These are phyloP conservation scores for Neurospora sp. DNA, from an alignment of 495 filamentous ascomycete genomes.

Conservation along the genomic window DNA sequence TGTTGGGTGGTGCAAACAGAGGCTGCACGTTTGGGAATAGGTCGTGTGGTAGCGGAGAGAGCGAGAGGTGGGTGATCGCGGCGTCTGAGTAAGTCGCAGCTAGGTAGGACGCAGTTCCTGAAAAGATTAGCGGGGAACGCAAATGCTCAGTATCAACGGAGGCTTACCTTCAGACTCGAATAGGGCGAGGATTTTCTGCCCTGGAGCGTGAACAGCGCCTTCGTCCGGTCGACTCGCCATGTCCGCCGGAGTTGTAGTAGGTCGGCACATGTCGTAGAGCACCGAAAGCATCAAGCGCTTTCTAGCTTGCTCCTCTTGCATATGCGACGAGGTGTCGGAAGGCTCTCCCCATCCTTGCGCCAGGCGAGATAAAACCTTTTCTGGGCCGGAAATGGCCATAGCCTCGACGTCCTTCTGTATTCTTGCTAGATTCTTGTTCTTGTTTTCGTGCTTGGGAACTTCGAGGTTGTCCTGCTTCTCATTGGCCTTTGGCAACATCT, in stretches of 20 bases:
- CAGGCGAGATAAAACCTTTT: conserved; percentile 34
- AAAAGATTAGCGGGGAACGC: conserved; percentile 7
- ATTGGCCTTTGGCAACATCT: not conserved
- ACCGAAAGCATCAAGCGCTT: conserved; percentile 37
- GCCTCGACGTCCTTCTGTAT: conserved; percentile 31
- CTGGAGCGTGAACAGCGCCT: not conserved
- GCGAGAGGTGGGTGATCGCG: conserved; percentile 26
- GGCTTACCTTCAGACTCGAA: conserved; percentile 33
- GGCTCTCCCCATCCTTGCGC: conserved; percentile 32
- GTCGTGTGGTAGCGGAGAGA: conserved; percentile 21
- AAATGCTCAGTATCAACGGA: not conserved
- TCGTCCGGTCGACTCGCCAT: not conserved
- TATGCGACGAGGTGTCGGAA: conserved; percentile 22
- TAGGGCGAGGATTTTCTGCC: conserved; percentile 26
- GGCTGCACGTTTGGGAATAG: conserved; percentile 31
- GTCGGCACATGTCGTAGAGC: conserved; percentile 12
- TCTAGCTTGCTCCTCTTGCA: conserved; percentile 31
- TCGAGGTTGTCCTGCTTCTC: not conserved
- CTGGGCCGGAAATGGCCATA: conserved; percentile 33
- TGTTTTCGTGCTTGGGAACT: not conserved
- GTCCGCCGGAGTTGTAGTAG: not conserved
- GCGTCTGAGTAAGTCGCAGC: conserved; percentile 23
- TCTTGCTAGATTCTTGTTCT: conserved; percentile 10
- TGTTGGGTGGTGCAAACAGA: conserved; percentile 22
- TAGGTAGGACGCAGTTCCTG: conserved; percentile 34